Evolutionary conservation across 805 yeast genomes (phyloP).

Genomic region (Saccharomycopsis fodiens): DNA sequence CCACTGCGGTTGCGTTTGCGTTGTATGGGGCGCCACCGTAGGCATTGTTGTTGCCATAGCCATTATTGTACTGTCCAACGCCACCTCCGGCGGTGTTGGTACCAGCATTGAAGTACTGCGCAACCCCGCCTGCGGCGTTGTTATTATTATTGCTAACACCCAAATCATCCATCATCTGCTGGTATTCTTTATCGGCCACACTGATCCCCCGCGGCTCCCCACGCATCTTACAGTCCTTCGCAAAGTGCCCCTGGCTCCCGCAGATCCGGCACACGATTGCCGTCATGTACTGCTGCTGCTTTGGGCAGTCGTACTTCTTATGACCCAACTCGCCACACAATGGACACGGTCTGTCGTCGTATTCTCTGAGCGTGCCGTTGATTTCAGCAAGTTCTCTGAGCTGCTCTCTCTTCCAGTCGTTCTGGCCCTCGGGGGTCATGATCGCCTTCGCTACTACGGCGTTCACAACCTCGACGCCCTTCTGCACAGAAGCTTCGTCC

Average conservation of each 20-base stretch:
- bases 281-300: constrained; percentile 40
- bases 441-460: constrained; percentile 77
- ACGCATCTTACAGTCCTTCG: constrained; percentile 67
- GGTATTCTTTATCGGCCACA: constrained; percentile 41
- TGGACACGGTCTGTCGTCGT: constrained; percentile 54
- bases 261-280: constrained; percentile 67
- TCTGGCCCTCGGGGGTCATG: constrained; percentile 86
- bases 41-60: too few species aligned
- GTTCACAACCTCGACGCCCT: constrained; percentile 68
- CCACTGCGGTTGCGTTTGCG: too few species aligned
- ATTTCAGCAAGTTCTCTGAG: constrained; percentile 85
- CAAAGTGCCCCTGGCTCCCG: constrained; percentile 79
- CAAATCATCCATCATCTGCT: constrained; percentile 43
- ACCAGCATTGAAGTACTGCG: too few species aligned
- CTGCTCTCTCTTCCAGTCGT: constrained; percentile 85
- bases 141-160: constrained; percentile 26
- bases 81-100: too few species aligned
- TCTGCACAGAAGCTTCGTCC: constrained; percentile 63
- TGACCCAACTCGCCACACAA: constrained; percentile 65
- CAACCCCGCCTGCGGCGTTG: too few species aligned
- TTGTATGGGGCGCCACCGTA: too few species aligned
- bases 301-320: constrained; percentile 57
- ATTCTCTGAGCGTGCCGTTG: constrained; percentile 90
- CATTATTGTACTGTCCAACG: too few species aligned
- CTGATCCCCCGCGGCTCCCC: constrained; percentile 1